Evolutionary conservation across 2,329 filamentous ascomycete species (phyloP), one percentile per base, ranked within the genome.

Genomic region (Diplodia mutila): DNA sequence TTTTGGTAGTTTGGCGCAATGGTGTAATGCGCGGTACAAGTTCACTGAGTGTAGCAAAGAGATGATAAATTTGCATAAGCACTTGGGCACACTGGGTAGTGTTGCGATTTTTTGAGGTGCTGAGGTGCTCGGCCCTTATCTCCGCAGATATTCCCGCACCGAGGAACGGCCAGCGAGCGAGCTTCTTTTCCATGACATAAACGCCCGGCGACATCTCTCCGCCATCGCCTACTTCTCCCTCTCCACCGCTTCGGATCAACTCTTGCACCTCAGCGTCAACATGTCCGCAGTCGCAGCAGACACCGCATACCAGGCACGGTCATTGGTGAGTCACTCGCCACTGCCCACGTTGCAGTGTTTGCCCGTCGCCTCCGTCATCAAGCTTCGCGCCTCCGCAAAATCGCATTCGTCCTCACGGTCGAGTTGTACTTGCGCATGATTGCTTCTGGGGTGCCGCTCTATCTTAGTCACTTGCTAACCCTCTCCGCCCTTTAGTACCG

Each of bases 401-500:
- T 42, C 46, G 55, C 55, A 61, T 34, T n/a, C 42, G 34, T 42
- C 9, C 46, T 51, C 21, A n/a, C 11, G 4, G 59, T 48, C n/a
- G 4, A 18, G 1, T 51, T 12, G 51, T 37, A 11, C 29, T 9
- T 27, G n/a, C 39, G 29, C 16, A 25, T n/a, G 27, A 12, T 51
- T 52, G 12, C 12, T 11, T 23, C 14, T 14, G 4, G 4, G 6
- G 18, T n/a, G 8, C n/a, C 1, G 14, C 16, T 4, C 6, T 21
- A 8, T 32, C 14, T 37, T 1, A 2, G 25, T 37, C 12, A 25
- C 11, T 14, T 25, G 25, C 65, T 66, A 46, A 52, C 11, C 11
- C 32, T 34, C 32, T 34, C 32, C 61, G 18, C 37, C 27, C 5
- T 25, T 12, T 71, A 97, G 94, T 98, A 97, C 82, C 94, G 95